Conservation (phyloP, 176 grass and related monocot species). For the Zea mays region Zm-B73-REFERENCE-NAM-5.0 NC_050100.1:219932501-219933000, state of each 20-base stretch:
- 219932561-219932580: no score
- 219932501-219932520: neutral
- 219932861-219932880: neutral
- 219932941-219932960: neutral
- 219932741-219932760: conserved; percentile 59
- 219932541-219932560: no score
- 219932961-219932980: neutral
- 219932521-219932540: neutral
- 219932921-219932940: neutral
- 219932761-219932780: conserved; percentile 59
- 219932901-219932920: neutral
- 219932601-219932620: no score
- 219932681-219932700: conserved; percentile 51
- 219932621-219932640: neutral
- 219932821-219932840: conserved; percentile 45
- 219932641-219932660: conserved; percentile 28
- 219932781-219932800: conserved; percentile 24
- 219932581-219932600: no score
- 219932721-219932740: conserved; percentile 24
- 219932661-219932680: conserved; percentile 54
- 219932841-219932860: neutral
- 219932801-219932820: neutral
- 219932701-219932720: conserved; percentile 43
- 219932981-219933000: conserved; percentile 45
- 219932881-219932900: neutral